Evolutionary conservation across 139 green algal genomes (phyloP).

Genomic region (Edaphochlamys debaryana): DNA sequence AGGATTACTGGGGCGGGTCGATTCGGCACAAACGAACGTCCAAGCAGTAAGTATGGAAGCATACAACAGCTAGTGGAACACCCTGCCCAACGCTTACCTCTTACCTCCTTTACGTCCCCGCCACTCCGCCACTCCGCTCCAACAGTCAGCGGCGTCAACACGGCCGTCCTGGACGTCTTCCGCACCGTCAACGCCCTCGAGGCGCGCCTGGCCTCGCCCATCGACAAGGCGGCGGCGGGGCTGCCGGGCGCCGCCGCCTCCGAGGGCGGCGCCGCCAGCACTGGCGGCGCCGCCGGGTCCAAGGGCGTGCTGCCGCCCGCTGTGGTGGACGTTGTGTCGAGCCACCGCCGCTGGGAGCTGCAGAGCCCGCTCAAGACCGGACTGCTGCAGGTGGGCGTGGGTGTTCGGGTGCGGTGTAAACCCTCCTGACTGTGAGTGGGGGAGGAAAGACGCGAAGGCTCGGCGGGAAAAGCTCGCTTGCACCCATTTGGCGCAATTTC

Average conservation of each 20-base stretch:
- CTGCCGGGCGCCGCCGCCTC: background rate
- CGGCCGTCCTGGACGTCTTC: conserved; percentile 29
- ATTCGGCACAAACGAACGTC: too few species aligned
- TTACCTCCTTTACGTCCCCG: too few species aligned
- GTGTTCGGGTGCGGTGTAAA: too few species aligned
- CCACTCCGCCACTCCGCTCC: too few species aligned
- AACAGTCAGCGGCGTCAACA: conserved; percentile 1
- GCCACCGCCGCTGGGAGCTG: conserved; percentile 15
- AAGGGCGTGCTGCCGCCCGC: background rate
- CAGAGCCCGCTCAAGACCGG: background rate
- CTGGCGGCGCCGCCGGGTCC: background rate
- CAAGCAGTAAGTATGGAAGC: too few species aligned
- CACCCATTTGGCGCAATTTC: too few species aligned
- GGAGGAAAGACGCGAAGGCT: too few species aligned
- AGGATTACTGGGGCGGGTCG: too few species aligned
- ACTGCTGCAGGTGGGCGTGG: conserved; percentile 15
- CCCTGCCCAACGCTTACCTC: too few species aligned
- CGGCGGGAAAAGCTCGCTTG: too few species aligned
- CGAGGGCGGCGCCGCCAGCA: background rate
- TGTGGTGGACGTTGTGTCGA: background rate
- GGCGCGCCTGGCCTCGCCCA: background rate
- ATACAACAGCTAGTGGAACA: too few species aligned
- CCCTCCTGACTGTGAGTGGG: too few species aligned
- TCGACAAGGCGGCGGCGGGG: background rate
- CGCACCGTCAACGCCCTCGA: conserved; percentile 21